These are phyloP conservation scores for Dictyostelium firmibasis DNA, from an alignment of 78 protist species.

Conservation along the genomic window DNA sequence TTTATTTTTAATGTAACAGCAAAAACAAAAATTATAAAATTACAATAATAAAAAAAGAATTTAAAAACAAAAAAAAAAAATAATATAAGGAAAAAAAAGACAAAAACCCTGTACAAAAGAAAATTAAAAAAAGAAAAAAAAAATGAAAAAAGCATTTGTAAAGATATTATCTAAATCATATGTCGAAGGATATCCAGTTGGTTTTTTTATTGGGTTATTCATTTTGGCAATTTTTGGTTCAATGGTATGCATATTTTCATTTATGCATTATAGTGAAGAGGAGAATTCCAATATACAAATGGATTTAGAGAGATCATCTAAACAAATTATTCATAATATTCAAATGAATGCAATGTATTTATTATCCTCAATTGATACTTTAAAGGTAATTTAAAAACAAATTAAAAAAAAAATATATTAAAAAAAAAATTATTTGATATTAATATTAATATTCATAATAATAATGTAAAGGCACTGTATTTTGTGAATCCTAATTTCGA, in stretches of 20 bases:
- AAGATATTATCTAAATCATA: not conserved
- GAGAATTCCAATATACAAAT: slow-evolving; percentile 28
- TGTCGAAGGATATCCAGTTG: slow-evolving; percentile 25
- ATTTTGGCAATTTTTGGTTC: slow-evolving; percentile 7
- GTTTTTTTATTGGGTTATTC: not conserved
- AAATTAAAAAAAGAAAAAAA: not conserved
- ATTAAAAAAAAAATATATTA: too few species aligned
- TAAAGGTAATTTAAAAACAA: slow-evolving; percentile 59
- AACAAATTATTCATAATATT: slow-evolving; percentile 39
- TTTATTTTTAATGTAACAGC: not conserved
- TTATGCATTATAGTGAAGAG: slow-evolving; percentile 31
- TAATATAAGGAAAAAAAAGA: not conserved
- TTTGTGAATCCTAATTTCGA: not conserved
- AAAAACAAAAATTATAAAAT: not conserved
- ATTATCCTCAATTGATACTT: not conserved
- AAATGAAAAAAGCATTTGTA: not conserved
- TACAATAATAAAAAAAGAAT: not conserved
- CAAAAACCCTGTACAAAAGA: not conserved
- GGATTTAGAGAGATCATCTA: slow-evolving; percentile 40
- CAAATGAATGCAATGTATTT: slow-evolving; percentile 11
- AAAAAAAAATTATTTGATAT: too few species aligned
- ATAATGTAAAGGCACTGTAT: slow-evolving; percentile 9
- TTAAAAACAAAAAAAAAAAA: not conserved
- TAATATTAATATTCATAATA: not conserved
- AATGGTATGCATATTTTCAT: slow-evolving; percentile 19